Percentiles rank a stretch among this genome's conserved stretches.
phyloP scores from a whole-genome alignment of 2,329 filamentous ascomycete genomes.

The Fusarium multiceps region DNA sequence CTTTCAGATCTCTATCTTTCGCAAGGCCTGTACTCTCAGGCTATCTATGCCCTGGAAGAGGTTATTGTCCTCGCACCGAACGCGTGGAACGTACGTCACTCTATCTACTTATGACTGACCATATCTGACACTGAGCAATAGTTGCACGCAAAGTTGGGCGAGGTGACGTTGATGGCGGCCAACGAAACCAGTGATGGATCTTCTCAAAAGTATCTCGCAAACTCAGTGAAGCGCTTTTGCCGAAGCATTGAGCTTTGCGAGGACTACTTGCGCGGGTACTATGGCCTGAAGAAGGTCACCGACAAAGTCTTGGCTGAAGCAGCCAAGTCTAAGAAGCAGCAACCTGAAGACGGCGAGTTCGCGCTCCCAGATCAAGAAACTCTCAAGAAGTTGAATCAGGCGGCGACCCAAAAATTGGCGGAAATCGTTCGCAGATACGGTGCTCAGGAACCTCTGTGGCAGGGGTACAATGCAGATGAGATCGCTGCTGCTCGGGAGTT shows the following conservation, averaged over 20 bases:
- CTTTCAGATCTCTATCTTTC: conserved; percentile 86
- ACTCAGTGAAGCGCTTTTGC: conserved; percentile 86
- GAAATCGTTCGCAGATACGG: conserved; percentile 77
- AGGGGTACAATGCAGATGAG: conserved; percentile 78
- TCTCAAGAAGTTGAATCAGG: conserved; percentile 75
- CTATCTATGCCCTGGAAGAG: conserved; percentile 90
- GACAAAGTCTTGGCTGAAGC: conserved; percentile 60
- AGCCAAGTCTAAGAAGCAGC: conserved; percentile 58
- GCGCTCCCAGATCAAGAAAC: conserved; percentile 67
- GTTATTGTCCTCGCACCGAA: conserved; percentile 88
- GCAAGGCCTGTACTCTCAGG: conserved; percentile 83
- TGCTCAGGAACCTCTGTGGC: conserved; percentile 72
- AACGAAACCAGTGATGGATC: conserved; percentile 56
- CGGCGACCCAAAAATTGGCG: conserved; percentile 78
- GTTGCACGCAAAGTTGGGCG: conserved; percentile 89
- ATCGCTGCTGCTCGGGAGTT: conserved; percentile 77
- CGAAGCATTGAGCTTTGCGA: conserved; percentile 94
- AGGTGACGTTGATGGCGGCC: conserved; percentile 79
- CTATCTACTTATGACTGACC: conserved; percentile 2
- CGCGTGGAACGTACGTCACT: conserved; percentile 85
- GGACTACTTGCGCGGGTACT: conserved; percentile 90
- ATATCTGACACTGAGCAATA: conserved; percentile 53
- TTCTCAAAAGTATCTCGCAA: conserved; percentile 68
- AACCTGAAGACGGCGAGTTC: conserved; percentile 61
- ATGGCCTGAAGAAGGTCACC: conserved; percentile 80